phyloP scores from a whole-genome alignment of 2,329 filamentous ascomycete species.

The Sclerotinia spermophila region DNA sequence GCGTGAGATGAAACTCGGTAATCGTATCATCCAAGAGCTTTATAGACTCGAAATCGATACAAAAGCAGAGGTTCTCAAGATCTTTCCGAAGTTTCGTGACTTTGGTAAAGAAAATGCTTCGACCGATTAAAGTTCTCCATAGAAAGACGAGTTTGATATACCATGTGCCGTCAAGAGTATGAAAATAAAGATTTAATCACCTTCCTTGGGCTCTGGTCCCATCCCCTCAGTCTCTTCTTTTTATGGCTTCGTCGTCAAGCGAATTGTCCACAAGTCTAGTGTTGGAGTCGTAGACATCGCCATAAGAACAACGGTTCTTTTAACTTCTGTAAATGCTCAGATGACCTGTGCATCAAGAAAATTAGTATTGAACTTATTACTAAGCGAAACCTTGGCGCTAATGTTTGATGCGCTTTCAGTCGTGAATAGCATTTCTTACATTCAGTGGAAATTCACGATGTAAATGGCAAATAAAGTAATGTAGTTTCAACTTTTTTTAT shows the following conservation, averaged over 20 bases:
- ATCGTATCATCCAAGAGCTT: not conserved
- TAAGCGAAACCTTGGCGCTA: not conserved
- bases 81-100: not conserved
- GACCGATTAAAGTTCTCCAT: not conserved
- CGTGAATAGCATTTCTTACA: not conserved
- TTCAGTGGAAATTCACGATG: not conserved
- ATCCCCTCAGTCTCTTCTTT: not conserved
- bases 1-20: not conserved
- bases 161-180: not conserved
- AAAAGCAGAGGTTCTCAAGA: not conserved
- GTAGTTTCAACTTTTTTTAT: slow-evolving; percentile 3
- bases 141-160: not conserved
- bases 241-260: not conserved
- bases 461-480: not conserved
- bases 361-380: no score
- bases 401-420: not conserved
- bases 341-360: not conserved
- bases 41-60: not conserved
- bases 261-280: not conserved
- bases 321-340: not conserved
- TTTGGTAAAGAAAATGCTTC: not conserved
- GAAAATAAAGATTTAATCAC: not conserved
- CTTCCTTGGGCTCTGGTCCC: not conserved
- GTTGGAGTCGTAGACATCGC: not conserved
- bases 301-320: not conserved